Base-by-base conservation (phyloP, 2,329 filamentous ascomycete species). In the Sporothrix dimorphospora region DNA sequence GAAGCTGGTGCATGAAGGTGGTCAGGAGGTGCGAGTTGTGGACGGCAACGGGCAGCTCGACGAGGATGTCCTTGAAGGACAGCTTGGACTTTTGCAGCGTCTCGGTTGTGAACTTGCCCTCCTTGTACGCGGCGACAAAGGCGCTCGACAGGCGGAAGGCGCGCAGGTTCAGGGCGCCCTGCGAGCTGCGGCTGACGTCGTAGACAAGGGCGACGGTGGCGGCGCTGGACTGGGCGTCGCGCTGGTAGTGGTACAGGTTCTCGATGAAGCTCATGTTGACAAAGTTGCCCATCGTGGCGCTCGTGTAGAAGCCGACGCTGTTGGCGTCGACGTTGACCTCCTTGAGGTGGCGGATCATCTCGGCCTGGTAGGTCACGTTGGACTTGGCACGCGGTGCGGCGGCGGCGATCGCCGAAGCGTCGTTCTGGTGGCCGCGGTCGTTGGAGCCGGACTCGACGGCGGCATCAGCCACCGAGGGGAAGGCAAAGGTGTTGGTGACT, bases 321-420 rank as follows among this genome's bases (percentile, higher is more conserved):
- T 98, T 97, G 76, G 96, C 96, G 82, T 99, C 96, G 73, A 98
- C 93, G 82, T 98, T 99, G 79, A 99, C 96, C 84, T 98, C 96
- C 81, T 95, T 92, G 75, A 98, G 85, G 82, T 96, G 94, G 80
- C 94, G 92, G 83, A 99, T 95, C 95, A 98, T 98, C 83, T 99
- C 96, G 76, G 90, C 91, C 85, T 97, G 93, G 84, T 99, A 98
- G 77, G 87, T 84, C 27, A 91, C 87, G 82, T 97, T 98, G 79
- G 92, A 89, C 86, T 98, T 98, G 76, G 94, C 92, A 77, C 96
- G 91, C 76, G 96, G 96, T 63, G 96, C 96, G 16, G 94, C 92
- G 40, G 94, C 92, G 24, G 96, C 94, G 61, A 92, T 85, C 78
- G 91, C 90, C 69, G 92, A 91, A 72, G 91, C 87, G 76, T 91